Base-by-base conservation (phyloP, 2,329 filamentous ascomycete genomes). In the Stagonosporopsis tanaceti region DNA sequence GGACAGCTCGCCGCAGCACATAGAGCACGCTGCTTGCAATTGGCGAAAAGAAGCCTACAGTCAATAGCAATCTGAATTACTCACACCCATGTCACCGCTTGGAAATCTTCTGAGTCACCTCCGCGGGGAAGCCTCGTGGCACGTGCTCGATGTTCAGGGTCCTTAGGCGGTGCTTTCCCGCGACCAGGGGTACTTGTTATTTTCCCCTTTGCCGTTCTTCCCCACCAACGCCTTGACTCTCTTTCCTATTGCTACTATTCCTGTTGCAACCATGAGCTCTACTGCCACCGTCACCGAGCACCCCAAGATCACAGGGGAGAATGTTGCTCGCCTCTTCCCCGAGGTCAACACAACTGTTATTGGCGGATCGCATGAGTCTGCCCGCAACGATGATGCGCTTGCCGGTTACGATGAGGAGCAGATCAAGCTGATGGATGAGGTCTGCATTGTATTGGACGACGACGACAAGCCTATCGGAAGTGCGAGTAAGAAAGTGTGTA, bases 401-500 rank as follows among this genome's bases (percentile, higher is more conserved):
- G 89, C 89, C 54, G 95, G 94, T 48, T 96, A 98, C 81, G 93
- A 98, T 81, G 94, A 91, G 77, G 94, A 98, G 82, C 95, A 99
- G 81, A 97, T 97, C 71, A 89, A 94, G 47, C 81, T 99, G 71
- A 99, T 99, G 95, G 94, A 99, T 72, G 95, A 98, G 82, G 90
- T 97, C 47, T 99, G 95, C 84, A 98, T 99, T 76, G 95, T 99
- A 17, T 82, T 96, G 44, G 94, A 98, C 78, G 88, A 96, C 70
- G 86, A 98, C 71, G 95, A 98, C 77, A 82, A 87, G 70, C 93
- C 94, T 28, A 97, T 99, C 77, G 95, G 95, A 62, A 97, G 92
- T 66, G 94, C 92, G 48, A 97, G 91, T 87, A 98, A 99, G 86
- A 99, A 99, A 83, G 87, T 92, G 53, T 99, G 95, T 96, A 81